Conservation (phyloP, 164 flowering plant genomes). For the Magnolia changhungtana region DNA sequence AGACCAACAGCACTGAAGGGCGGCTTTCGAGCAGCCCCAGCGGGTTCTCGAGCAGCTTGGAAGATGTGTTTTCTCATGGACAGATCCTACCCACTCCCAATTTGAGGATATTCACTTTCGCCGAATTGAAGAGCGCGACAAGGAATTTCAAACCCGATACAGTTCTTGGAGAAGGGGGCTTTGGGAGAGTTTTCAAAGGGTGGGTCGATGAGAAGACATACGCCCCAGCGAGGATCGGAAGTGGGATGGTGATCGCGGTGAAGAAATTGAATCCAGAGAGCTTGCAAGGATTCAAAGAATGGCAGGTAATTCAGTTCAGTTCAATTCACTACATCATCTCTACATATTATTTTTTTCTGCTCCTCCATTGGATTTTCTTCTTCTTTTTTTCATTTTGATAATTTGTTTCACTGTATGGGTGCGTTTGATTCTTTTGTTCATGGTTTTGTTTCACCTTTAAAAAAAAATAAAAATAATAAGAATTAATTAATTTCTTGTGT, state of each 20-base stretch:
- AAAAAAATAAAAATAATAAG: too few relatives aligned
- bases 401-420: neutral
- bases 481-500: too few relatives aligned
- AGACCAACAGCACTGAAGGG: conserved; percentile 8
- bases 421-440: neutral
- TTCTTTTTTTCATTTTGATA: neutral
- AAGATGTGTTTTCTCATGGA: conserved; percentile 34
- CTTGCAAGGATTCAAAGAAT: conserved; percentile 59
- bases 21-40: conserved; percentile 2
- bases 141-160: conserved; percentile 52
- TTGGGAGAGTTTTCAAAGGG: conserved; percentile 69
- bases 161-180: conserved; percentile 71
- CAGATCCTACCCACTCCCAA: conserved; percentile 42
- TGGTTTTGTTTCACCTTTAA: neutral
- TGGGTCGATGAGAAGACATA: conserved; percentile 61
- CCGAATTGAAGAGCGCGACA: conserved; percentile 51
- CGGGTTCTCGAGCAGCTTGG: conserved; percentile 15
- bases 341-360: too few relatives aligned
- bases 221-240: conserved; percentile 39
- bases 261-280: conserved; percentile 67
- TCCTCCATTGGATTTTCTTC: neutral
- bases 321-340: neutral
- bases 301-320: conserved; percentile 48
- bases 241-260: conserved; percentile 57
- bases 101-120: conserved; percentile 48